Conservation (phyloP, 1,139 yeast species). For the Yamadazyma diospyri region DNA sequence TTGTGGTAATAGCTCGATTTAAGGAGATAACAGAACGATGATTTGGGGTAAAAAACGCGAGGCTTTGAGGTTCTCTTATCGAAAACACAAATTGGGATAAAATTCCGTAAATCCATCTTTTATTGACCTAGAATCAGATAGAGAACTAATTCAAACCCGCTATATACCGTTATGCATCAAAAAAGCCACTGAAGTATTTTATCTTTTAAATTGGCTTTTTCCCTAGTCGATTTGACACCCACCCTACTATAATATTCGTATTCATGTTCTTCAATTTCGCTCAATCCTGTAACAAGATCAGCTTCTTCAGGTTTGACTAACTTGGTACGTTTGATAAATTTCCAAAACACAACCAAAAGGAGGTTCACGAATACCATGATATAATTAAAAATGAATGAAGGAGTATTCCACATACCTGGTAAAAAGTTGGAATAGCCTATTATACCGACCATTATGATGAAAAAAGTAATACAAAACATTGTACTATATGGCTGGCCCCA, state of each 20-base stretch:
- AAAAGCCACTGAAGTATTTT: slow-evolving; percentile 8
- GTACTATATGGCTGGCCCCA: slow-evolving; percentile 77
- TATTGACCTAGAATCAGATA: too few species aligned
- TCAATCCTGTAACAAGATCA: slow-evolving; percentile 29
- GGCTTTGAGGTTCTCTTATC: slow-evolving; percentile 15
- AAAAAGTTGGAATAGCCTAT: slow-evolving; percentile 36
- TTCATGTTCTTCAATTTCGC: slow-evolving; percentile 39
- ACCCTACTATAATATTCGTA: slow-evolving; percentile 17
- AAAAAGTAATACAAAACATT: slow-evolving; percentile 35
- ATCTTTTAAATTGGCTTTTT: slow-evolving; percentile 2
- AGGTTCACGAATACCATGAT: slow-evolving; percentile 30
- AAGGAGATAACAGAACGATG: neutral
- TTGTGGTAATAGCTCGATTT: neutral
- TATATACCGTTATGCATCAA: slow-evolving; percentile 20
- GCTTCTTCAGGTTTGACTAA: slow-evolving; percentile 26
- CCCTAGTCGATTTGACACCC: slow-evolving; percentile 2
- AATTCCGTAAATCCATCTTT: too few species aligned
- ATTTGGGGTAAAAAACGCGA: neutral
- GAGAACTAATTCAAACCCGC: slow-evolving; percentile 12
- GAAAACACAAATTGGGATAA: too few species aligned
- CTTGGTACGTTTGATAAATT: slow-evolving; percentile 24
- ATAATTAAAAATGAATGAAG: slow-evolving; percentile 37
- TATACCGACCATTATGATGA: slow-evolving; percentile 32
- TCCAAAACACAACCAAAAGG: slow-evolving; percentile 25
- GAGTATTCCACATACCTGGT: slow-evolving; percentile 27